Evolutionary conservation across 352 stramenopile genomes (phyloP), one percentile per base, ranked within the genome.

Genomic region (Phytophthora boehmeriae): DNA sequence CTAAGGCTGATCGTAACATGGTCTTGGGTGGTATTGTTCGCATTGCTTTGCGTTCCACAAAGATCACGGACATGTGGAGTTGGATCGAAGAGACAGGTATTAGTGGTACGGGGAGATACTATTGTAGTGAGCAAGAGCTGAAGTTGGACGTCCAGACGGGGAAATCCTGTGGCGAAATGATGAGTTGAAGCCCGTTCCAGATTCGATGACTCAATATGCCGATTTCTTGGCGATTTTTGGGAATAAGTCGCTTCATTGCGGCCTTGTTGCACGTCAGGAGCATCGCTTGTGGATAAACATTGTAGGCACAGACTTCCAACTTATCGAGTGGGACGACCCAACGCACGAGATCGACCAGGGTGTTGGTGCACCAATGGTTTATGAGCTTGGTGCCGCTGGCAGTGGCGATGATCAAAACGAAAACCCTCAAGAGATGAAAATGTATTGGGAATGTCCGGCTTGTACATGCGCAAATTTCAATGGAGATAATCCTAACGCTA

Each of bases 141-240:
- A 95, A 94, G 51, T 44, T 97, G 8, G 87, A 97, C 51, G 78
- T 84, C 1, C 88, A 97, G 60, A 94, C 84, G 1, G 88, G 85
- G 87, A 97, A 48, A 95, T 97, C 61, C 56, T 97, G 46, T 97
- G 89, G 89, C 81, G 89, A 58, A 96, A 97, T 54, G 89, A 96
- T 46, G 89, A 96, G 54, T 64, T 97, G 4, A 96, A 95, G 54
- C 89, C 89, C 11, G 83, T 97, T n/a, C 89, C 88, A 4, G 89
- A 96, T 59, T 94, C 86, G 1, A 97, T 97, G 89, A 93, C 88
- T 0, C 89, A 97, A 54, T 95, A 89, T 48, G 76, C 75, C 14
- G 89, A 97, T 46, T 97, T 95, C 52, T 90, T 88, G 58, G 68
- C 70, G 14, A 79, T 94, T 55, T 96, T 96, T 63, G 88, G 88